These are phyloP conservation scores for Purpureocillium takamizusanense DNA, from an alignment of 2,329 filamentous ascomycete genomes.

Conservation along the genomic window DNA sequence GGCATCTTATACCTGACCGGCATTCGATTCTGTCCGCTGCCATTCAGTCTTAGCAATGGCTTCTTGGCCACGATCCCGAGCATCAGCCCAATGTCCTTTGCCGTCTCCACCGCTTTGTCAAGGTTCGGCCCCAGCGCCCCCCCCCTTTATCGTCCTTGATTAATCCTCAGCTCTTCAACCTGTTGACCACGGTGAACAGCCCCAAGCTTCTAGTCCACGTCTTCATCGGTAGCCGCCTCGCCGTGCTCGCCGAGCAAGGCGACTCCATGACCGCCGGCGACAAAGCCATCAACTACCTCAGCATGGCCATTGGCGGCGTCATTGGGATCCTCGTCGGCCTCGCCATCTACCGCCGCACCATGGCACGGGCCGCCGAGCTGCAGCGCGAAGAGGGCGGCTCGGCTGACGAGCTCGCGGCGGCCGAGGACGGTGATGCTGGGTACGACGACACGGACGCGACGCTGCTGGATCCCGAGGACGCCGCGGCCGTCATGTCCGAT, in stretches of 20 bases:
- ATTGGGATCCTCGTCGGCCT: constrained; percentile 71
- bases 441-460: constrained; percentile 37
- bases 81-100: constrained; percentile 67
- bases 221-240: constrained; percentile 81
- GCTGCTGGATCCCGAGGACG: constrained; percentile 37
- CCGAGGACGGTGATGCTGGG: constrained; percentile 22
- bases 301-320: constrained; percentile 62
- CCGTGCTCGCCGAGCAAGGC: constrained; percentile 71
- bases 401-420: constrained; percentile 9
- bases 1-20: constrained; percentile 82
- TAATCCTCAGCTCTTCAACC: too few species aligned
- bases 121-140: constrained; percentile 28
- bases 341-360: constrained; percentile 71
- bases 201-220: constrained; percentile 88
- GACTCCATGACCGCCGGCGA: constrained; percentile 73
- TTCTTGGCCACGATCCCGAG: constrained; percentile 91
- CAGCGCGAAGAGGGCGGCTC: constrained; percentile 32
- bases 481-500: constrained; percentile 46
- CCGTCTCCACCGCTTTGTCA: constrained; percentile 71
- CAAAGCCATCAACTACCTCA: constrained; percentile 74
- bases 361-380: constrained; percentile 52
- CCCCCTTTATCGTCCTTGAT: not conserved
- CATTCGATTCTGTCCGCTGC: constrained; percentile 85
- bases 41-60: constrained; percentile 88
- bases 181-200: too few species aligned